Percentiles rank a stretch among this genome's conserved stretches.
These are phyloP conservation scores for Tillandsia fasciculata DNA, from an alignment of 176 grass and related monocot genomes.

Conservation along the genomic window DNA sequence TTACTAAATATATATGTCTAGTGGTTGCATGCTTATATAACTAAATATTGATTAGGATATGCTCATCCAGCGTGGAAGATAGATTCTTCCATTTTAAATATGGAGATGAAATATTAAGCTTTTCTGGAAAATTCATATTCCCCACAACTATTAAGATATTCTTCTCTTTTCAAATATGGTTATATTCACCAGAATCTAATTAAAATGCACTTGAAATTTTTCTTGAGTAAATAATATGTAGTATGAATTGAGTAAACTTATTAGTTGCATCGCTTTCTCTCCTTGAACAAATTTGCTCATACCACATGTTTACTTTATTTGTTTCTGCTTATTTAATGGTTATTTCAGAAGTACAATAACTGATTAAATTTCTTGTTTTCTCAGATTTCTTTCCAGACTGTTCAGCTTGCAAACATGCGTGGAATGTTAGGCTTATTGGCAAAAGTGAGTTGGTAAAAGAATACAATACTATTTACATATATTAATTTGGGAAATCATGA, in stretches of 20 bases:
- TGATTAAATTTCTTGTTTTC: slow-evolving; percentile 18
- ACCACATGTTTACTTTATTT: neutral
- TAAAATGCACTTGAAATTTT: neutral
- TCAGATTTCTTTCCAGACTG: slow-evolving; percentile 63
- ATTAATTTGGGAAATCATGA: no score
- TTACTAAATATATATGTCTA: no score
- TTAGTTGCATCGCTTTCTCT: neutral
- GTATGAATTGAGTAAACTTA: neutral
- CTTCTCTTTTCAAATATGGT: slow-evolving; percentile 9
- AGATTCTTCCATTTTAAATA: no score
- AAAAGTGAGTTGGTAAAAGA: slow-evolving; percentile 43
- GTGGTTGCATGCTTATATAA: no score
- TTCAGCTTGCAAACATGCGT: slow-evolving; percentile 36
- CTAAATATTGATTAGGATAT: no score
- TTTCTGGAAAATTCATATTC: no score
- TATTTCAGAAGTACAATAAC: neutral
- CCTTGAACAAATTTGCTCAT: neutral
- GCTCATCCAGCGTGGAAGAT: no score
- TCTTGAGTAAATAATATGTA: slow-evolving; percentile 15
- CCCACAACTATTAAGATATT: neutral
- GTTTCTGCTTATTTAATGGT: neutral
- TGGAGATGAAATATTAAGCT: no score
- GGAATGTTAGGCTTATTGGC: slow-evolving; percentile 63
- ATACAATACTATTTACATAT: neutral
- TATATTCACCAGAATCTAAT: neutral